Conservation (phyloP, 768 basidiomycete genomes). For the Collybia mongolica region DNA sequence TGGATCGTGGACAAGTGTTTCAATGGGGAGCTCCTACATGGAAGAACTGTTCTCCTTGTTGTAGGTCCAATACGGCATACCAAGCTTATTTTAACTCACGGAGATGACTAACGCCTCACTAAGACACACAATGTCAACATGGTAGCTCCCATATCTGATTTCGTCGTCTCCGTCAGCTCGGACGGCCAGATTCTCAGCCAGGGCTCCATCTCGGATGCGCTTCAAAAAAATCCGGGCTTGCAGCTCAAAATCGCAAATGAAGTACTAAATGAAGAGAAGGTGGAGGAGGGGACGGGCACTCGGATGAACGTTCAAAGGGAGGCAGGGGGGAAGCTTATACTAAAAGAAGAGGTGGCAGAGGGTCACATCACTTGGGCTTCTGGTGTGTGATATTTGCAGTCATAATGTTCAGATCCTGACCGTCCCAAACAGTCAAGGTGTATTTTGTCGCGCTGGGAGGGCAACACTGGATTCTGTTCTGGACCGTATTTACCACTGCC, state of each 20-base stretch:
- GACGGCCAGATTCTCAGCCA: slow-evolving; percentile 53
- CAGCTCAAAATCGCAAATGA: slow-evolving; percentile 27
- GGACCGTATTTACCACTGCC: slow-evolving; percentile 20
- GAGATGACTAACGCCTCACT: no score
- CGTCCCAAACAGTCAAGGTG: slow-evolving; percentile 28
- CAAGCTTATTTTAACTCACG: not conserved
- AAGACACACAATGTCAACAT: slow-evolving; percentile 55
- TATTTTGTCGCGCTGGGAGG: slow-evolving; percentile 38
- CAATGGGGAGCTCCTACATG: slow-evolving; percentile 72
- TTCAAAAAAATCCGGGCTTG: slow-evolving; percentile 38
- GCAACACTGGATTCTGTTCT: slow-evolving; percentile 30
- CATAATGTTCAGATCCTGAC: slow-evolving; percentile 17
- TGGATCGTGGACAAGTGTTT: slow-evolving; percentile 82
- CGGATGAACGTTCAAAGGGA: slow-evolving; percentile 17
- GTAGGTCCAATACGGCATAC: slow-evolving; percentile 27
- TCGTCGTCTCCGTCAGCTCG: slow-evolving; percentile 50
- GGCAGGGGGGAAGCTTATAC: slow-evolving; percentile 57
- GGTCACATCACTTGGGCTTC: slow-evolving; percentile 58
- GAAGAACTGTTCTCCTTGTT: slow-evolving; percentile 83
- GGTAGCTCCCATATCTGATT: slow-evolving; percentile 49
- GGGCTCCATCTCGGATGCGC: slow-evolving; percentile 46
- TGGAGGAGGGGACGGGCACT: slow-evolving; percentile 21
- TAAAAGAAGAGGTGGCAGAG: slow-evolving; percentile 60
- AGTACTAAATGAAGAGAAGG: slow-evolving; percentile 23
- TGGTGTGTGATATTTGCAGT: slow-evolving; percentile 21